Conservation (phyloP, 2,329 filamentous ascomycete species). For the Fusarium sp. region DNA sequence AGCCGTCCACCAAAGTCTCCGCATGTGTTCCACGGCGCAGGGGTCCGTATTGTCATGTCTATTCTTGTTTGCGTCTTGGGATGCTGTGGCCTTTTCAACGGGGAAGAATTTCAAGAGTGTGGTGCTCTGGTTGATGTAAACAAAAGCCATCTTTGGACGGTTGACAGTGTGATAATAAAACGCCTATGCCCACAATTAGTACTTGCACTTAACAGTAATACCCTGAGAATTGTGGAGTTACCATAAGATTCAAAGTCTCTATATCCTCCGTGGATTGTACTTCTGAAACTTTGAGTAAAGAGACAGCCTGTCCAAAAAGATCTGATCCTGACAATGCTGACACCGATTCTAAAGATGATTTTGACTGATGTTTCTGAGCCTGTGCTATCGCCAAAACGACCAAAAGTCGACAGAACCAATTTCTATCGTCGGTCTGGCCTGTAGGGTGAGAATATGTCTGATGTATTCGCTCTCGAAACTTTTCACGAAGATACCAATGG, state of each 20-base stretch:
- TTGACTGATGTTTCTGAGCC: not conserved
- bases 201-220: not conserved
- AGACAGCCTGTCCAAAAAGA: not conserved
- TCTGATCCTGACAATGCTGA: not conserved
- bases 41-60: rapidly evolving
- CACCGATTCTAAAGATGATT: not conserved
- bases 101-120: not conserved
- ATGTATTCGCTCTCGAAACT: not conserved
- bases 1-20: constrained; percentile 3
- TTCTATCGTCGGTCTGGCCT: not conserved
- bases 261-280: not conserved
- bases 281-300: not conserved
- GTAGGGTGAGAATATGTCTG: constrained; percentile 1
- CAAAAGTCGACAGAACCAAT: constrained; percentile 6
- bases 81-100: not conserved
- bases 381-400: not conserved
- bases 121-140: constrained; percentile 2
- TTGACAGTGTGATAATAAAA: not conserved
- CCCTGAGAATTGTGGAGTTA: not conserved
- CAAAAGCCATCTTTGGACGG: not conserved
- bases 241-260: not conserved
- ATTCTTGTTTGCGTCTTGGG: rapidly evolving
- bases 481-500: constrained; percentile 1
- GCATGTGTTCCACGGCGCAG: not conserved
- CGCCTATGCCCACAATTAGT: not conserved